Base-by-base conservation (phyloP, 768 basidiomycete genomes). In the Serendipita indica region DNA sequence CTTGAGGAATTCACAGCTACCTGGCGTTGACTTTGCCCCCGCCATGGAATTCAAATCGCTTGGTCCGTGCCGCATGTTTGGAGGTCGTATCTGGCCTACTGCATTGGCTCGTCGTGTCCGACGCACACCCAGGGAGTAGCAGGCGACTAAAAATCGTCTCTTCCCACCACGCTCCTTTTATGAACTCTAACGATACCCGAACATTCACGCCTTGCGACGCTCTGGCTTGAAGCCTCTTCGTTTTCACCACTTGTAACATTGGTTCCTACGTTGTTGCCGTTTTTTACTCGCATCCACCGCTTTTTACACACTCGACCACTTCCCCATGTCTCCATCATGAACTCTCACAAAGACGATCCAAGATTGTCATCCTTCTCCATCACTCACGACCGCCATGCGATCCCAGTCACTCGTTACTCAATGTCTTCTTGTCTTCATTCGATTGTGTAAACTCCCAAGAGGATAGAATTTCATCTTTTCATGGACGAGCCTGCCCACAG, bases 171-270 rank as follows among this genome's bases (percentile, higher is more conserved):
- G 30, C 49, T 54, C 49, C 25, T 54, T 54, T 54, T 54, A 54
- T 32, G 49, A 54, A 54, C 49, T 54, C 30, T 54, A 30, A 54
- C 49, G 49, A 54, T 54, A 54, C 49, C 49, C 49, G 20, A 18
- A n/a, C 20, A 32, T 6, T 30, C 49, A 54, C 30, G 49, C 49
- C 49, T 25, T 16, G 22, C 30, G 49, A 54, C n/a, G 49, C 30
- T 46, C 14, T 16, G 14, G 12, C n/a, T n/a, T n/a, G 35, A 37
- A 37, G 45, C 25, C 25, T 46, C 45, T 46, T 54, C 30, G 20
- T 27, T 54, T n/a, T 43, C 41, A 18, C 16, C 16, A 7, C 16
- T 43, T 6, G 41, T n/a, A n/a, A 43, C 7, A 7, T 43, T 43
- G 18, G 41, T 43, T 43, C 27, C n/a, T n/a, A n/a, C n/a, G n/a